A percentile compares a stretch with the other conserved stretches of the same genome.
phyloP scores from a whole-genome alignment of 2,329 filamentous ascomycete species.

The Apiospora rasikravindrae region DNA sequence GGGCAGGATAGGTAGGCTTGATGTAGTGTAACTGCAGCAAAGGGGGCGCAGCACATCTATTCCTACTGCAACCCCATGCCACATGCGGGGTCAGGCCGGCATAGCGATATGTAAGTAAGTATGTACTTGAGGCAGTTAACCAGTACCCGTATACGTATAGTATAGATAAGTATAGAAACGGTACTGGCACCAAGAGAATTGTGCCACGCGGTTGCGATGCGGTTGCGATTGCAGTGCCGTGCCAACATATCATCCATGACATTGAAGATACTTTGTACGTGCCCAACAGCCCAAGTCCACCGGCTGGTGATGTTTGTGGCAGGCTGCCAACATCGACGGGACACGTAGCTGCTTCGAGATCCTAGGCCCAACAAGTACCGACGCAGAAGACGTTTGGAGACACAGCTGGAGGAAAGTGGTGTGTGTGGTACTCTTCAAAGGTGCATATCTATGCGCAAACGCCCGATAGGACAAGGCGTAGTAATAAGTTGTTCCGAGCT shows the following conservation, averaged over 20 bases:
- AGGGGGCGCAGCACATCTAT: background rate
- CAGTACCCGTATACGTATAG: background rate
- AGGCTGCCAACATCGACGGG: background rate
- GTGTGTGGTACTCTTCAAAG: background rate
- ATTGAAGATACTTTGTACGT: background rate
- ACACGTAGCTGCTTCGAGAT: background rate
- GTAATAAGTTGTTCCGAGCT: background rate
- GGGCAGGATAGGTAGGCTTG: background rate
- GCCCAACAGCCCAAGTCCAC: background rate
- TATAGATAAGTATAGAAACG: background rate
- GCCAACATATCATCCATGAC: background rate
- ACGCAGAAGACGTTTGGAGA: background rate
- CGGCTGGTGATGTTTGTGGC: background rate
- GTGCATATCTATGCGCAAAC: background rate
- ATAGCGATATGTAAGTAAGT: background rate
- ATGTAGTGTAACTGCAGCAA: background rate
- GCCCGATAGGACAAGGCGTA: background rate
- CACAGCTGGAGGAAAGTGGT: background rate
- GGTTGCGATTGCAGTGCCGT: background rate
- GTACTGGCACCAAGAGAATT: background rate
- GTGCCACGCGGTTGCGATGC: background rate
- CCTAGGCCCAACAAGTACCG: background rate
- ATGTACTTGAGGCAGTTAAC: background rate
- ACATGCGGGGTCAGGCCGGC: slow-evolving; percentile 9
- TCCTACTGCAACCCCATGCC: background rate